Evolutionary conservation across 2,329 filamentous ascomycete genomes (phyloP).

Genomic region (Clonostachys rosea): DNA sequence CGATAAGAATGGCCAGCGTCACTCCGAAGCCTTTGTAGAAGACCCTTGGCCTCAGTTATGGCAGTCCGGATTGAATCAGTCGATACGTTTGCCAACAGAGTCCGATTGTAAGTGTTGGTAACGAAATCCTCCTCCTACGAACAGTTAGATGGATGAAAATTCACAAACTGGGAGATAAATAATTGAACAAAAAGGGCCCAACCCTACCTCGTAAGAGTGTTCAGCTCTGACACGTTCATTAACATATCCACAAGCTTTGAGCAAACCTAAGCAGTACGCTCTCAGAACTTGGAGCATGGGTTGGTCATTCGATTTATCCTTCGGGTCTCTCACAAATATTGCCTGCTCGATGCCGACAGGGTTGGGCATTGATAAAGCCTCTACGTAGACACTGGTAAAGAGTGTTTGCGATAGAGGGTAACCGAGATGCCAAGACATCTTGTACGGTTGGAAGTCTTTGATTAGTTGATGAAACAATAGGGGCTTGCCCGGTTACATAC

Average conservation of each 20-base stretch:
- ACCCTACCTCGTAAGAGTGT: constrained; percentile 78
- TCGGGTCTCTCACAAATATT: constrained; percentile 46
- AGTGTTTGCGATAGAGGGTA: constrained; percentile 92
- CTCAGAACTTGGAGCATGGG: constrained; percentile 63
- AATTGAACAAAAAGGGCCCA: background rate
- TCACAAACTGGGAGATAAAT: background rate
- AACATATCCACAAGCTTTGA: constrained; percentile 79
- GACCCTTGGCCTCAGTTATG: constrained; percentile 48
- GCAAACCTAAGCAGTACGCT: constrained; percentile 78
- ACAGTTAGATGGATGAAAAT: background rate
- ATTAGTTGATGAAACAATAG: background rate
- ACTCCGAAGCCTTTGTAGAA: constrained; percentile 36
- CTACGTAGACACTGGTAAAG: constrained; percentile 88
- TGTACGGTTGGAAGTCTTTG: background rate
- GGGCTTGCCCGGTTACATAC: constrained; percentile 33
- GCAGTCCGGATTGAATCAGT: constrained; percentile 48
- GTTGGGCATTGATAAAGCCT: constrained; percentile 70
- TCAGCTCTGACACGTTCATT: constrained; percentile 75
- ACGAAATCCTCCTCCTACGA: constrained; percentile 90
- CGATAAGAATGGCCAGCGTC: constrained; percentile 17
- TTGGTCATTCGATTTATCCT: constrained; percentile 21
- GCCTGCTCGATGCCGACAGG: constrained; percentile 61
- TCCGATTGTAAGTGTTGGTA: constrained; percentile 82
- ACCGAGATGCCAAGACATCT: constrained; percentile 98
- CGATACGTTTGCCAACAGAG: constrained; percentile 63